A percentile compares a stretch with the other conserved stretches of the same genome.
phyloP scores from a whole-genome alignment of 345 rosid genomes.

The Balakata baccata region DNA sequence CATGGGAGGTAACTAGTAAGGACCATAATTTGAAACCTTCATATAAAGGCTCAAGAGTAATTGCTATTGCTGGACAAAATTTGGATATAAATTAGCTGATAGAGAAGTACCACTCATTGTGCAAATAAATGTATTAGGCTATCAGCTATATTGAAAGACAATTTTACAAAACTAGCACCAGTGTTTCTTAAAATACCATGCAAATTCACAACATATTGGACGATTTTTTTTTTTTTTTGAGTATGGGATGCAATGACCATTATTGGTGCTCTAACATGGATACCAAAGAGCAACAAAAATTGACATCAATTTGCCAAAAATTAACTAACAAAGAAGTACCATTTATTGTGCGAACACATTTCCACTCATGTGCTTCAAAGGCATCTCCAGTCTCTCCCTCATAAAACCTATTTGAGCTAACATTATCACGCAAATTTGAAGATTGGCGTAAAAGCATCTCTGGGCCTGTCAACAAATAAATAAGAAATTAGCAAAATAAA shows the following conservation, averaged over 20 bases:
- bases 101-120: slow-evolving; percentile 57
- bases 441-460: slow-evolving; percentile 75
- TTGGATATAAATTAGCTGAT: background rate
- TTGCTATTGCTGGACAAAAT: background rate
- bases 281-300: background rate
- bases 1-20: background rate
- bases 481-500: background rate
- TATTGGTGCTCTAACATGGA: background rate
- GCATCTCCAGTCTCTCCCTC: slow-evolving; percentile 83
- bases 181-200: background rate
- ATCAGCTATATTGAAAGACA: background rate
- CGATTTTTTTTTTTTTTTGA: background rate
- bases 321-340: slow-evolving; percentile 37
- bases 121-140: slow-evolving; percentile 36
- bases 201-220: background rate
- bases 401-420: slow-evolving; percentile 41
- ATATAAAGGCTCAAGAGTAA: background rate
- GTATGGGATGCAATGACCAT: background rate
- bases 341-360: slow-evolving; percentile 78
- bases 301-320: too few relatives aligned
- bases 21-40: background rate
- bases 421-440: slow-evolving; percentile 47
- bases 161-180: background rate
- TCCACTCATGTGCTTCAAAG: slow-evolving; percentile 81
- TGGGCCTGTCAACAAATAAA: slow-evolving; percentile 56